phyloP scores from a whole-genome alignment of 75 land plant species.

The Cunninghamia lanceolata region DNA sequence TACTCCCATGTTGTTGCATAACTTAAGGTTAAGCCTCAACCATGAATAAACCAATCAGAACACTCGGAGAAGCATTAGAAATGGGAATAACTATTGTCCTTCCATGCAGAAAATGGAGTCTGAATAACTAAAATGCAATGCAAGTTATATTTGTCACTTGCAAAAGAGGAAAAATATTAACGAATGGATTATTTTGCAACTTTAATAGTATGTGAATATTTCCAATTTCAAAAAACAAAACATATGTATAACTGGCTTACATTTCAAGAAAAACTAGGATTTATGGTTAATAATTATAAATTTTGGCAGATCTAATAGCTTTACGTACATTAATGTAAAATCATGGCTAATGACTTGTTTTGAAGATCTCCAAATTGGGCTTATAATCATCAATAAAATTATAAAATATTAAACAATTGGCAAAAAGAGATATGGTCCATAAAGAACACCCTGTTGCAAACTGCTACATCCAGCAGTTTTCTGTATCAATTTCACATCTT shows the following conservation, averaged over 20 bases:
- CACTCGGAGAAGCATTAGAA: neutral
- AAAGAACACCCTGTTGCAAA: neutral
- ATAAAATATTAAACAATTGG: neutral
- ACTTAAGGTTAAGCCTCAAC: neutral
- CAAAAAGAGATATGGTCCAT: neutral
- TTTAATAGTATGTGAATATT: neutral
- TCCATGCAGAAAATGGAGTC: neutral
- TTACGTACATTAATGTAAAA: neutral
- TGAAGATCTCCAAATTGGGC: neutral
- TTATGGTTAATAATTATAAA: too few species aligned
- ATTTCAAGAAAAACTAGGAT: neutral
- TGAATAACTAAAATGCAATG: neutral
- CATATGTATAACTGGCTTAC: neutral
- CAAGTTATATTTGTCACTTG: neutral
- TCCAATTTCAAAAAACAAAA: neutral
- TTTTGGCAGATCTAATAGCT: neutral
- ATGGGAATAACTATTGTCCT: neutral
- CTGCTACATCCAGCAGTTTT: neutral
- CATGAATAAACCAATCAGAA: neutral
- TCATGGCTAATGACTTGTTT: neutral
- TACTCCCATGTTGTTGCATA: neutral
- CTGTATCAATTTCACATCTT: neutral
- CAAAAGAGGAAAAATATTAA: neutral
- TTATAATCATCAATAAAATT: neutral
- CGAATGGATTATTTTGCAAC: neutral